Evolutionary conservation across 2,329 filamentous ascomycete genomes (phyloP), one percentile per base, ranked within the genome.

Genomic region (Fusarium sp.): DNA sequence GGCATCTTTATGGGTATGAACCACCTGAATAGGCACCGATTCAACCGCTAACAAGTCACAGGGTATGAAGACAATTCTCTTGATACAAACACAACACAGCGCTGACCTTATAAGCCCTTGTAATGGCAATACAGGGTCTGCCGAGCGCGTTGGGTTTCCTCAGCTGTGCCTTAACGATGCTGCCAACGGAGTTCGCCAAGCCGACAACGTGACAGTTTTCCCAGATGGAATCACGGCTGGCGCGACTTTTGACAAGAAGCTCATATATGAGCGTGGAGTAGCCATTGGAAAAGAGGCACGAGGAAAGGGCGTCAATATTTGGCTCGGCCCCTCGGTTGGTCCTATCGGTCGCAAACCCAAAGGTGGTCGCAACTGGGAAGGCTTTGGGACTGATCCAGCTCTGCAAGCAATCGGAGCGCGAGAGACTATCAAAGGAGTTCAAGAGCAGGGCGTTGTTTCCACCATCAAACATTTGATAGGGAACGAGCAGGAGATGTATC

Each of bases 171-270:
- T 91, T 4, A 88, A 91, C 63, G 91, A 93, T 72, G 87, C 86
- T 0, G 88, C 90, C 1, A 79, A 90, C 31, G 91, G 91, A 2
- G 80, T 95, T 12, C 85, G 90, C 26, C 85, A 85, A n/a, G 86
- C 89, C 1, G 90, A 93, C 64, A 87, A 91, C 58, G 86, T 88
- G 48, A 93, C 90, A 0, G 90, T 87, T 0, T 95, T 94, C 67
- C 91, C 91, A 0, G 84, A 90, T 8, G 91, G 91, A n/a, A 91
- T 94, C 66, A 92, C 89, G 0, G 85, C 84, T 1, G 91, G 89
- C 15, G 89, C 90, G 3, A 92, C 91, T 0, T 93, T 87, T 72
- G 88, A 90, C 75, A 93, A 92, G 77, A 79, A 84, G 13, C 78
- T 92, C 45, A 88, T 92, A 75, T 88, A 89, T 63, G 80, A 84